These are phyloP conservation scores for Lentinula edodes DNA, from an alignment of 768 basidiomycete genomes.

Conservation along the genomic window DNA sequence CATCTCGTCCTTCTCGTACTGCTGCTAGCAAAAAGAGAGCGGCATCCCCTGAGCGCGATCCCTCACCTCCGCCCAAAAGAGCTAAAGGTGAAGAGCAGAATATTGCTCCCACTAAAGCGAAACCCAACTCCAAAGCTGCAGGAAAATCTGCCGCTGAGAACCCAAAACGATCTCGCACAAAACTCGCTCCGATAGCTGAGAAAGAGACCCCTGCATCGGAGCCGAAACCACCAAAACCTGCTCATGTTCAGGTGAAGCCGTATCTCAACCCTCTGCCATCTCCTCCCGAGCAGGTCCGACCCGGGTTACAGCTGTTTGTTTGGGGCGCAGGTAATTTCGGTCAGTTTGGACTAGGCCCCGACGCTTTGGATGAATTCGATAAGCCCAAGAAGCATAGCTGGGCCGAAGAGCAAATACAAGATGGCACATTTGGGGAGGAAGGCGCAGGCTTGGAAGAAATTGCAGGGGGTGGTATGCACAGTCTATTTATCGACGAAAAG, in stretches of 20 bases:
- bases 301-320: slow-evolving; percentile 69
- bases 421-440: slow-evolving; percentile 63
- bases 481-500: slow-evolving; percentile 81
- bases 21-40: slow-evolving; percentile 42
- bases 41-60: slow-evolving; percentile 39
- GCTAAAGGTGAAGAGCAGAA: slow-evolving; percentile 28
- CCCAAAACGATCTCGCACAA: slow-evolving; percentile 16
- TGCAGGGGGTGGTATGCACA: slow-evolving; percentile 85
- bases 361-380: slow-evolving; percentile 61
- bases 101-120: slow-evolving; percentile 27
- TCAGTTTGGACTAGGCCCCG: slow-evolving; percentile 88
- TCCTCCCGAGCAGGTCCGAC: slow-evolving; percentile 50
- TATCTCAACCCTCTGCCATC: slow-evolving; percentile 65
- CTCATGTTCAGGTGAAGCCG: slow-evolving; percentile 39
- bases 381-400: slow-evolving; percentile 75
- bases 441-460: slow-evolving; percentile 80
- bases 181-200: slow-evolving; percentile 9
- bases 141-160: slow-evolving; percentile 10
- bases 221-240: slow-evolving; percentile 22
- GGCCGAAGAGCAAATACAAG: slow-evolving; percentile 70
- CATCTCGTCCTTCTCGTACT: slow-evolving; percentile 22
- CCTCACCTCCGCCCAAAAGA: slow-evolving; percentile 48
- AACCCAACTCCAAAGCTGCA: slow-evolving; percentile 14
- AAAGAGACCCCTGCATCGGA: slow-evolving; percentile 19
- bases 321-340: slow-evolving; percentile 96